Percentiles rank a stretch among this genome's conserved stretches.
phyloP scores from a whole-genome alignment of 2,329 filamentous ascomycete genomes.

The Aspergillus awamori region DNA sequence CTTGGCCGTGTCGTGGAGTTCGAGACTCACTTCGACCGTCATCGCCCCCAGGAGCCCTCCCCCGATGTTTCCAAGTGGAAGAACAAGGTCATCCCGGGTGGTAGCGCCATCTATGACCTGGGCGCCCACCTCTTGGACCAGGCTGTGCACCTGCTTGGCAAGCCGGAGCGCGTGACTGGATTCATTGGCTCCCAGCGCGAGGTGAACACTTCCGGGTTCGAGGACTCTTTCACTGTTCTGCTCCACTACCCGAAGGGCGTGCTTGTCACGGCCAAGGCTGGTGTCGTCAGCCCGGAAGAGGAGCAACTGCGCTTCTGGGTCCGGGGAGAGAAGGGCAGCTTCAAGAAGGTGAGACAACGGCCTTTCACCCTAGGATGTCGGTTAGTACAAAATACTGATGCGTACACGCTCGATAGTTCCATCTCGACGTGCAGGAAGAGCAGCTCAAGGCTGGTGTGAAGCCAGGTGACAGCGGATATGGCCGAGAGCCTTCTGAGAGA shows the following conservation, averaged over 20 bases:
- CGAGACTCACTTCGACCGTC: slow-evolving; percentile 79
- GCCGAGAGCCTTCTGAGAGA: slow-evolving; percentile 61
- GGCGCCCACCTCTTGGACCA: slow-evolving; percentile 79
- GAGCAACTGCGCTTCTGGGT: slow-evolving; percentile 77
- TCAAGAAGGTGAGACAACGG: slow-evolving; percentile 60
- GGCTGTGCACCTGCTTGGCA: slow-evolving; percentile 69
- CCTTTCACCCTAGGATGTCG: neutral
- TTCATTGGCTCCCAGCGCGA: slow-evolving; percentile 69
- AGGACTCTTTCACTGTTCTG: slow-evolving; percentile 62
- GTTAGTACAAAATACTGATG: neutral
- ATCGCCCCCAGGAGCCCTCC: slow-evolving; percentile 60
- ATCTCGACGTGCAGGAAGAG: slow-evolving; percentile 74
- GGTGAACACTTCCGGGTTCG: slow-evolving; percentile 54
- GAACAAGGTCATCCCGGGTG: slow-evolving; percentile 64
- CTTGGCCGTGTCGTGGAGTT: slow-evolving; percentile 77
- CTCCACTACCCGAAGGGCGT: slow-evolving; percentile 67
- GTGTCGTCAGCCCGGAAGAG: slow-evolving; percentile 68
- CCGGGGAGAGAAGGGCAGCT: slow-evolving; percentile 72
- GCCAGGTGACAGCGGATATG: slow-evolving; percentile 66
- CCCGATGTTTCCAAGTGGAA: slow-evolving; percentile 63
- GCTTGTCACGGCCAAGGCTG: slow-evolving; percentile 70
- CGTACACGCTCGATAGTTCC: slow-evolving; percentile 36
- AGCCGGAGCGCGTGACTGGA: slow-evolving; percentile 67
- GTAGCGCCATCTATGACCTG: slow-evolving; percentile 72
- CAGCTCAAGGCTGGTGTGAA: slow-evolving; percentile 67